Percentiles rank a stretch among this genome's conserved stretches.
These are phyloP conservation scores for Penicillium sp. DNA, from an alignment of 2,329 filamentous ascomycete genomes.

Conservation along the genomic window DNA sequence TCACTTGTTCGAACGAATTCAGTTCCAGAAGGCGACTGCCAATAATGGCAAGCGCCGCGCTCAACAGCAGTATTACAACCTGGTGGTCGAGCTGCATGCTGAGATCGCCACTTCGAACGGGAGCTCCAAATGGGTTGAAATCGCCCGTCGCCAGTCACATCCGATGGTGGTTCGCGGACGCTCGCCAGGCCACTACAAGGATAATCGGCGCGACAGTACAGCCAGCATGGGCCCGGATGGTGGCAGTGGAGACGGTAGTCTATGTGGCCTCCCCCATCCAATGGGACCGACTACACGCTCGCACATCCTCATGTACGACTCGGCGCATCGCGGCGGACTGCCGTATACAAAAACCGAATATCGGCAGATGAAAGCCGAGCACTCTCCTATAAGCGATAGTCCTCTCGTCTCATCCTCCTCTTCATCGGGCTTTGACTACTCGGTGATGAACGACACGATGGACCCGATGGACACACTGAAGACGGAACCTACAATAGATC, in stretches of 20 bases:
- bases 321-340: conserved; percentile 27
- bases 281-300: conserved; percentile 28
- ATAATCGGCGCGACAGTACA: conserved; percentile 61
- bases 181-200: conserved; percentile 74
- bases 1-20: conserved; percentile 79
- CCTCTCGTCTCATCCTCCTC: conserved; percentile 38
- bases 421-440: conserved; percentile 36
- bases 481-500: conserved; percentile 27
- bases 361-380: conserved; percentile 34
- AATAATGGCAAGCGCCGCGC: conserved; percentile 90
- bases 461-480: conserved; percentile 38
- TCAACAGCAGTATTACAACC: conserved; percentile 85
- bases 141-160: conserved; percentile 66
- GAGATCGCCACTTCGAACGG: conserved; percentile 48
- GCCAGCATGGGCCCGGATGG: conserved; percentile 65
- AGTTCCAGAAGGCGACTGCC: conserved; percentile 88
- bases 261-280: conserved; percentile 26
- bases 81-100: conserved; percentile 78
- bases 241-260: conserved; percentile 42
- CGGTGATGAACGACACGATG: conserved; percentile 36
- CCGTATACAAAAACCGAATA: conserved; percentile 34
- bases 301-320: conserved; percentile 34
- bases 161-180: conserved; percentile 83
- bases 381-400: conserved; percentile 36
- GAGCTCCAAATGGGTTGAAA: conserved; percentile 58